Percentiles rank a stretch among this genome's conserved stretches.
phyloP scores from a whole-genome alignment of 1,284 basidiomycete species.

The Leccinum angustisporum region DNA sequence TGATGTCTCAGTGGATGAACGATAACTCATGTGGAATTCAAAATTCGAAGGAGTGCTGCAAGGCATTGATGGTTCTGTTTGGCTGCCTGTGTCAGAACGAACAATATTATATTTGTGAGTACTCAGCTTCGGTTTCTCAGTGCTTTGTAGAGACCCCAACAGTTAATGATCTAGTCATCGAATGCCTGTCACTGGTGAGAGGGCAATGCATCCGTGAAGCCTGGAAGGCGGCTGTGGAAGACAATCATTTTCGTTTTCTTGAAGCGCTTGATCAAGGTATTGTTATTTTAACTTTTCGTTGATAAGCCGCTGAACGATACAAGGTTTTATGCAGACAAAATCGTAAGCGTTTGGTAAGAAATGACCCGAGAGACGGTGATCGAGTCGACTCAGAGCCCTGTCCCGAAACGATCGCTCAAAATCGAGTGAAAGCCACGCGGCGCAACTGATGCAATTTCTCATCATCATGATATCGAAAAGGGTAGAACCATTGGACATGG shows the following conservation, averaged over 20 bases:
- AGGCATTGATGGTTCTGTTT: conserved; percentile 38
- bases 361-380: background rate
- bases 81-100: conserved; percentile 29
- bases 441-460: conserved; percentile 32
- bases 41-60: conserved; percentile 34
- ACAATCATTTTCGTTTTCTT: conserved; percentile 13
- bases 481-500: conserved; percentile 10
- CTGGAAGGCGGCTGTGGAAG: conserved; percentile 22
- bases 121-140: background rate
- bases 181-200: conserved; percentile 31
- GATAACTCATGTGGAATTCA: conserved; percentile 26
- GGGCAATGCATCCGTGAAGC: conserved; percentile 19
- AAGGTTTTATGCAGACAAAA: conserved; percentile 21
- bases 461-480: conserved; percentile 22
- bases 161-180: conserved; percentile 47
- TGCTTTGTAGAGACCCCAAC: background rate
- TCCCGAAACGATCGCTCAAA: conserved; percentile 10
- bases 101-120: conserved; percentile 31
- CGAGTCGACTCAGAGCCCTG: conserved; percentile 13
- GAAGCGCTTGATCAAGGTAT: conserved; percentile 24
- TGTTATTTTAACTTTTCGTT: background rate
- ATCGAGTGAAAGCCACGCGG: conserved; percentile 7
- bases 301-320: conserved; percentile 6
- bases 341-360: conserved; percentile 16
- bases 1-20: conserved; percentile 28